Percentiles rank a stretch among this genome's conserved stretches.
Evolutionary conservation across 177 flowering plant genomes (phyloP).

Genomic region (Vitis hybrid): DNA sequence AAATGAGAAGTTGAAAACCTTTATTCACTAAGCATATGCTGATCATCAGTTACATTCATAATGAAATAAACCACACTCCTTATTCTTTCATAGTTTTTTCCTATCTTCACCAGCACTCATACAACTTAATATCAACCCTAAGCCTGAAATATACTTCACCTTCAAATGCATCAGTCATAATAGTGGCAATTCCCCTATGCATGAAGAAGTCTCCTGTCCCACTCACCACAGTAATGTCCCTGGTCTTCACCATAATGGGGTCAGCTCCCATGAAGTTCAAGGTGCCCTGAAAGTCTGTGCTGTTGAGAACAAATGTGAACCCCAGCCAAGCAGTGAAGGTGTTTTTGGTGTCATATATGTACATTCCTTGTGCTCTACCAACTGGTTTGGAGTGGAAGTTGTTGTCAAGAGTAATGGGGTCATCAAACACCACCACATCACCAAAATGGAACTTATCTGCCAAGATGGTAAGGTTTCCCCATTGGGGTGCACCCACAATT

Average conservation of each 20-base stretch:
- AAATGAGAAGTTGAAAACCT: no score
- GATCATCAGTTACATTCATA: no score
- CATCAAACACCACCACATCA: constrained; percentile 64
- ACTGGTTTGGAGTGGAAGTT: constrained; percentile 54
- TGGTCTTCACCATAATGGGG: constrained; percentile 50
- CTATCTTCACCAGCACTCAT: constrained; percentile 53
- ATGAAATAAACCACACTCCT: no score
- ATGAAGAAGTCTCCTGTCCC: constrained; percentile 89
- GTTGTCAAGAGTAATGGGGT: constrained; percentile 71
- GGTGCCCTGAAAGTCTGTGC: constrained; percentile 46
- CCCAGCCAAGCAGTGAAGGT: constrained; percentile 56
- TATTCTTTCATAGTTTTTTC: no score
- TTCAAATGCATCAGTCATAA: constrained; percentile 57
- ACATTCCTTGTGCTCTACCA: constrained; percentile 75
- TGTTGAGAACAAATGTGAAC: constrained; percentile 51
- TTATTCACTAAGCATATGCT: no score
- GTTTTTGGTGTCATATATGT: constrained; percentile 50
- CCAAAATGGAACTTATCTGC: constrained; percentile 56
- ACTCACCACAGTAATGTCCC: constrained; percentile 68
- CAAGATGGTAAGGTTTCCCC: constrained; percentile 47
- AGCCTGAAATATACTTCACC: constrained; percentile 68
- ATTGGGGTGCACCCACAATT: constrained; percentile 47
- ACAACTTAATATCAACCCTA: constrained; percentile 51
- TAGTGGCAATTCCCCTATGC: constrained; percentile 60
- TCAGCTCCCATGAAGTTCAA: constrained; percentile 67